Evolutionary conservation across 129 eudicot genomes (phyloP).

Genomic region (sunflower (Helianthus annuus)): DNA sequence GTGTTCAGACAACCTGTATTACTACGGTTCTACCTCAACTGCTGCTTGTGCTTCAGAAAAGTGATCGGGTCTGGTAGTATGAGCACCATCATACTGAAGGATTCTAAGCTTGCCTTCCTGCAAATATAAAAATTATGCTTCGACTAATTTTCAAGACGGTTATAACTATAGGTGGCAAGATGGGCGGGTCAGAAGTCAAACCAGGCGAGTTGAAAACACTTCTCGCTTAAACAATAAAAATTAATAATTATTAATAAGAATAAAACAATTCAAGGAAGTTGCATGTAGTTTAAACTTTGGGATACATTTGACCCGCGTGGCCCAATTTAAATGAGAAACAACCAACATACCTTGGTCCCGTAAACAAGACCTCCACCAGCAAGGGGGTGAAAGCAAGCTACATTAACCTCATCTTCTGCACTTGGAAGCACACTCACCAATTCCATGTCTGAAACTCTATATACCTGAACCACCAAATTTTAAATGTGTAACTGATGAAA

Average conservation of each 20-base stretch:
- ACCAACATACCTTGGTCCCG: constrained; percentile 82
- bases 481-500: neutral
- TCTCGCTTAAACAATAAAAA: neutral
- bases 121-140: constrained; percentile 5
- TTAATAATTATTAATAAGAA: too few relatives aligned
- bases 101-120: constrained; percentile 99
- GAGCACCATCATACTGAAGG: constrained; percentile 65
- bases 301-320: neutral
- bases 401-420: constrained; percentile 99
- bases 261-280: neutral
- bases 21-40: constrained; percentile 36
- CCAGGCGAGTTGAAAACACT: neutral
- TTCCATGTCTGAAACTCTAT: constrained; percentile 97
- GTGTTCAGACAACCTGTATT: constrained; percentile 33
- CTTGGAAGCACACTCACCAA: constrained; percentile 98
- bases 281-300: neutral
- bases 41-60: constrained; percentile 34
- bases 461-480: constrained; percentile 52
- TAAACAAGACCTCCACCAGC: constrained; percentile 97
- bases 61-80: constrained; percentile 29
- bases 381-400: constrained; percentile 95
- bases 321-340: neutral
- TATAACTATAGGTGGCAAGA: neutral
- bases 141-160: neutral
- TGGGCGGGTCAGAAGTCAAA: neutral